Percentiles rank a stretch among this genome's conserved stretches.
Evolutionary conservation across 1,139 yeast species (phyloP).

Genomic region (Magnusiomyces tetraspermus): DNA sequence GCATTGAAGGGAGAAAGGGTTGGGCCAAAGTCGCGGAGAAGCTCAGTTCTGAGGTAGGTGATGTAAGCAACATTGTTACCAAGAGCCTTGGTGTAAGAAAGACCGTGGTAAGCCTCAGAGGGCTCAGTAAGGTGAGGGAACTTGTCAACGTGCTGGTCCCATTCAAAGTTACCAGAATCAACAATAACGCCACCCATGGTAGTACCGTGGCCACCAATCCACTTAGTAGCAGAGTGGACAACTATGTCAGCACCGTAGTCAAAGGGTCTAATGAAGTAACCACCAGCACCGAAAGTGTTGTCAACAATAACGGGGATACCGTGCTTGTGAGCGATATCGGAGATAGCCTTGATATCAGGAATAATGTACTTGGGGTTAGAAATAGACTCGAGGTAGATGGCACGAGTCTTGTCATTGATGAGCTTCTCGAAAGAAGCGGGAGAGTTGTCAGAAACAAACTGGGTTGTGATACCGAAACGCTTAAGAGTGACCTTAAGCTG

Average conservation of each 20-base stretch:
- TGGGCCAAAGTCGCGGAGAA: slow-evolving; percentile 89
- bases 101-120: slow-evolving; percentile 88
- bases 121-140: slow-evolving; percentile 89
- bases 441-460: slow-evolving; percentile 72
- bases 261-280: slow-evolving; percentile 74
- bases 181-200: slow-evolving; percentile 88
- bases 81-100: slow-evolving; percentile 68
- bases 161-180: slow-evolving; percentile 88
- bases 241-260: slow-evolving; percentile 83
- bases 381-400: slow-evolving; percentile 79
- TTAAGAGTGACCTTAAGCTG: slow-evolving; percentile 89
- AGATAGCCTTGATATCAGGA: slow-evolving; percentile 78
- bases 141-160: slow-evolving; percentile 71
- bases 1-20: slow-evolving; percentile 80
- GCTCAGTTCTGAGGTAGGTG: slow-evolving; percentile 73
- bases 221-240: slow-evolving; percentile 88
- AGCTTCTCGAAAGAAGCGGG: slow-evolving; percentile 58
- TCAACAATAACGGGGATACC: slow-evolving; percentile 92
- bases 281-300: slow-evolving; percentile 97
- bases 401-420: slow-evolving; percentile 80
- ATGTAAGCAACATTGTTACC: slow-evolving; percentile 66
- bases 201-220: slow-evolving; percentile 98
- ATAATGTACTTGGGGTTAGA: slow-evolving; percentile 92
- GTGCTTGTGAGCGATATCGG: slow-evolving; percentile 70
- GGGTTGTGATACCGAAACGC: slow-evolving; percentile 73